Conservation (phyloP, 495 filamentous ascomycete genomes). For the Aspergillus taichungensis region DNA sequence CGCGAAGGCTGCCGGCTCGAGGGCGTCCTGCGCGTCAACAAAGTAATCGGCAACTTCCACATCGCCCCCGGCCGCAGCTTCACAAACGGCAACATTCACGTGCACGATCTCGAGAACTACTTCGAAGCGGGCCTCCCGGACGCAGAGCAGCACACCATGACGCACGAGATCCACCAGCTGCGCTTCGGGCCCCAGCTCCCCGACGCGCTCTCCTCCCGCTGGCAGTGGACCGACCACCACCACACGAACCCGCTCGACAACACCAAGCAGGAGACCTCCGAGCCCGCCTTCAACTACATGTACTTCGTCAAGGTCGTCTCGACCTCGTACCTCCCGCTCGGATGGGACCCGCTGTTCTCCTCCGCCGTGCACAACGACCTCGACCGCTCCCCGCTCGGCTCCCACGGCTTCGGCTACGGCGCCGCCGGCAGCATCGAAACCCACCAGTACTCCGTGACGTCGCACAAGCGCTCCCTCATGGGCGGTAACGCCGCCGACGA, state of each 20-base stretch:
- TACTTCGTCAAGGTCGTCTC: constrained; percentile 98
- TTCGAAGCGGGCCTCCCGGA: constrained; percentile 47
- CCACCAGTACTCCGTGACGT: constrained; percentile 95
- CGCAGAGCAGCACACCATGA: constrained; percentile 70
- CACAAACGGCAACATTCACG: constrained; percentile 90
- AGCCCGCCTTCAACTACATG: constrained; percentile 90
- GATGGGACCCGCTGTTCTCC: constrained; percentile 54
- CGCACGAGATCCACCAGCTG: constrained; percentile 81
- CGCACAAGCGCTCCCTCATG: constrained; percentile 75
- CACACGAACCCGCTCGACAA: constrained; percentile 88
- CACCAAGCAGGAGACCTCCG: constrained; percentile 65
- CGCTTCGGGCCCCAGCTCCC: constrained; percentile 91
- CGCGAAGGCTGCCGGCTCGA: constrained; percentile 93
- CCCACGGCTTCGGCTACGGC: constrained; percentile 47
- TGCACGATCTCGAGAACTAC: constrained; percentile 94
- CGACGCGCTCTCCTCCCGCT: constrained; percentile 52
- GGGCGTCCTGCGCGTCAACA: constrained; percentile 88
- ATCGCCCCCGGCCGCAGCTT: constrained; percentile 92
- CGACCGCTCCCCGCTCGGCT: constrained; percentile 51
- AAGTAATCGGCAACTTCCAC: constrained; percentile 98
- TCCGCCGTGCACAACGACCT: constrained; percentile 38
- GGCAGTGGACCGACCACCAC: constrained; percentile 84
- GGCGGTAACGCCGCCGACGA: constrained; percentile 77
- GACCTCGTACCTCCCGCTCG: constrained; percentile 86
- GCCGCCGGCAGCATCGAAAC: constrained; percentile 81